These are phyloP conservation scores for Ajuga chamaepitys DNA, from an alignment of 257 asterid genomes.

Conservation along the genomic window DNA sequence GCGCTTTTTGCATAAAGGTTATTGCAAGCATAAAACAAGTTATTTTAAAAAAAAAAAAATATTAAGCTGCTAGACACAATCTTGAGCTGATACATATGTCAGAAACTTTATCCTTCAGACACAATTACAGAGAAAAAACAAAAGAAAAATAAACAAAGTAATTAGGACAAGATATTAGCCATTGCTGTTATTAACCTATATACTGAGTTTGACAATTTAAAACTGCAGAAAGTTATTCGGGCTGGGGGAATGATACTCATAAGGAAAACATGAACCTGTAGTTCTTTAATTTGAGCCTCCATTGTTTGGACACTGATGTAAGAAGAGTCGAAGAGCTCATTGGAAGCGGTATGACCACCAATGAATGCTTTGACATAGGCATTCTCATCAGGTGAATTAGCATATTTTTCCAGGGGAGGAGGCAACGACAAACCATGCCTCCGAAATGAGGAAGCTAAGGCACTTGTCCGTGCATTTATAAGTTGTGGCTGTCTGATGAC, in stretches of 20 bases:
- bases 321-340: slow-evolving; percentile 30
- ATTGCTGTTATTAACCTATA: neutral
- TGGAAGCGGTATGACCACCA: slow-evolving; percentile 27
- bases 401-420: slow-evolving; percentile 59
- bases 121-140: neutral
- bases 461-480: slow-evolving; percentile 32
- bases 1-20: no score
- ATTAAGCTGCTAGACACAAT: no score
- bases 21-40: no score
- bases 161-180: neutral
- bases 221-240: neutral
- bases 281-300: slow-evolving; percentile 72
- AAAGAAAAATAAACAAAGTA: neutral
- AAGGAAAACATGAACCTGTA: slow-evolving; percentile 45
- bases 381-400: slow-evolving; percentile 45
- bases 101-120: neutral
- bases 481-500: slow-evolving; percentile 49
- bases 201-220: neutral
- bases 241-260: neutral
- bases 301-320: slow-evolving; percentile 48
- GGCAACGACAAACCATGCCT: slow-evolving; percentile 40
- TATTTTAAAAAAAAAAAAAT: no score
- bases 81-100: no score
- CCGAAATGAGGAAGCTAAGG: slow-evolving; percentile 29
- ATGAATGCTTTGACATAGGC: slow-evolving; percentile 36